phyloP scores from a whole-genome alignment of 495 filamentous ascomycete genomes.

The Penicillium maclennaniae region DNA sequence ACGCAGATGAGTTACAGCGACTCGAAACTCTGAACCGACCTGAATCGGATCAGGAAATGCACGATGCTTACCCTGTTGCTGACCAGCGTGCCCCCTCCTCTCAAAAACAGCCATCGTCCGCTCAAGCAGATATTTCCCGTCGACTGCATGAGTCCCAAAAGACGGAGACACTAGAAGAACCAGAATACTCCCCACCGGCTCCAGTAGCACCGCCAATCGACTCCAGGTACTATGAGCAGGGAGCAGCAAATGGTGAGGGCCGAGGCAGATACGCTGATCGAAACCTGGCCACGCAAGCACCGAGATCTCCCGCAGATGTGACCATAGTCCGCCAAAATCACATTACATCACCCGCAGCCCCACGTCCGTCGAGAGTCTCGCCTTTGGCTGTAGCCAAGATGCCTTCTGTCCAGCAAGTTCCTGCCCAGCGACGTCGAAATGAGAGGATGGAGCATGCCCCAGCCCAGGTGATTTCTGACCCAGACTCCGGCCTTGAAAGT shows the following conservation, averaged over 20 bases:
- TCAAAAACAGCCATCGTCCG: slow-evolving; percentile 28
- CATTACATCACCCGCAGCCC: slow-evolving; percentile 70
- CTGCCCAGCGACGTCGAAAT: slow-evolving; percentile 34
- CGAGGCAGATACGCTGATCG: slow-evolving; percentile 23
- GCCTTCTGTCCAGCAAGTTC: slow-evolving; percentile 41
- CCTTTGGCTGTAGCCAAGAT: slow-evolving; percentile 64
- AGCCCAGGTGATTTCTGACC: slow-evolving; percentile 23
- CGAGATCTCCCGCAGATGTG: slow-evolving; percentile 27
- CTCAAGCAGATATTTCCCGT: slow-evolving; percentile 18
- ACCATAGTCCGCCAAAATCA: slow-evolving; percentile 56
- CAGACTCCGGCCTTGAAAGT: slow-evolving; percentile 31
- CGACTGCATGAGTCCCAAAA: slow-evolving; percentile 20
- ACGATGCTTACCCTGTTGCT: slow-evolving; percentile 45
- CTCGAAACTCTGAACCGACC: slow-evolving; percentile 43
- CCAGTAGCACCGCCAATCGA: slow-evolving; percentile 37
- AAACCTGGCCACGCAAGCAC: slow-evolving; percentile 19
- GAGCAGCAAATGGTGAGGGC: slow-evolving; percentile 13
- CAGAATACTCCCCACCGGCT: slow-evolving; percentile 50
- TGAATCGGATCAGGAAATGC: slow-evolving; percentile 46
- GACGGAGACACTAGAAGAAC: slow-evolving; percentile 38
- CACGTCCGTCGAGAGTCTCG: slow-evolving; percentile 77
- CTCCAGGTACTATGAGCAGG: slow-evolving; percentile 24
- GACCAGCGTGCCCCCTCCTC: slow-evolving; percentile 31
- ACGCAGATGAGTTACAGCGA: slow-evolving; percentile 47
- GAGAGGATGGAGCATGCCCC: slow-evolving; percentile 23